Conservation (phyloP, 2,329 filamentous ascomycete species). For the Xylaria sp. region DNA sequence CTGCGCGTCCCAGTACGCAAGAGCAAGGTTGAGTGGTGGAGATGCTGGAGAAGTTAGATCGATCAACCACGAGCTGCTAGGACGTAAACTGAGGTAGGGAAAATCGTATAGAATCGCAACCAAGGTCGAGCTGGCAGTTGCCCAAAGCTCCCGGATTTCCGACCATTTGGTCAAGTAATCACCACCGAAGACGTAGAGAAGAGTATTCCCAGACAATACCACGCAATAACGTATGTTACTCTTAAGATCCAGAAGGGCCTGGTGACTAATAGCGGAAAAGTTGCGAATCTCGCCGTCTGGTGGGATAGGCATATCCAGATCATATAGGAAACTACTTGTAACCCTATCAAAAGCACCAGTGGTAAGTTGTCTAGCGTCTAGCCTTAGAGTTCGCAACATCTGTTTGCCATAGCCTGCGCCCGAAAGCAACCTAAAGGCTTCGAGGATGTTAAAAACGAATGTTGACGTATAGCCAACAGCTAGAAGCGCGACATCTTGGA, state of each 20-base stretch:
- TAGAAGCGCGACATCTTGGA: constrained; percentile 80
- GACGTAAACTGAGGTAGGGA: constrained; percentile 55
- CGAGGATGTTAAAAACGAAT: constrained; percentile 53
- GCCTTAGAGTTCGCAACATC: constrained; percentile 39
- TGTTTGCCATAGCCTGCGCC: constrained; percentile 47
- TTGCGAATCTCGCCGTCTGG: constrained; percentile 73
- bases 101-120: constrained; percentile 48
- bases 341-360: constrained; percentile 54
- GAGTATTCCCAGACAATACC: constrained; percentile 51
- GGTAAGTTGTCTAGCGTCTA: constrained; percentile 43
- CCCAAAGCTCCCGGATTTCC: constrained; percentile 40
- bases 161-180: constrained; percentile 52
- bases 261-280: constrained; percentile 80
- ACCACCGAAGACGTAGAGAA: constrained; percentile 59
- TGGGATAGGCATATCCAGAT: constrained; percentile 63
- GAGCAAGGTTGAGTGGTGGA: constrained; percentile 60
- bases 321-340: constrained; percentile 60
- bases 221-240: constrained; percentile 58
- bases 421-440: constrained; percentile 52
- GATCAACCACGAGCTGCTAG: constrained; percentile 67
- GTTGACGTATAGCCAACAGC: constrained; percentile 66
- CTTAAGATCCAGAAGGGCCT: constrained; percentile 72
- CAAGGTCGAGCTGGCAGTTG: constrained; percentile 35
- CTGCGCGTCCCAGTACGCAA: constrained; percentile 74
- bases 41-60: constrained; percentile 59